These are phyloP conservation scores for Hypomontagnella monticulosa DNA, from an alignment of 495 filamentous ascomycete genomes.

Conservation along the genomic window DNA sequence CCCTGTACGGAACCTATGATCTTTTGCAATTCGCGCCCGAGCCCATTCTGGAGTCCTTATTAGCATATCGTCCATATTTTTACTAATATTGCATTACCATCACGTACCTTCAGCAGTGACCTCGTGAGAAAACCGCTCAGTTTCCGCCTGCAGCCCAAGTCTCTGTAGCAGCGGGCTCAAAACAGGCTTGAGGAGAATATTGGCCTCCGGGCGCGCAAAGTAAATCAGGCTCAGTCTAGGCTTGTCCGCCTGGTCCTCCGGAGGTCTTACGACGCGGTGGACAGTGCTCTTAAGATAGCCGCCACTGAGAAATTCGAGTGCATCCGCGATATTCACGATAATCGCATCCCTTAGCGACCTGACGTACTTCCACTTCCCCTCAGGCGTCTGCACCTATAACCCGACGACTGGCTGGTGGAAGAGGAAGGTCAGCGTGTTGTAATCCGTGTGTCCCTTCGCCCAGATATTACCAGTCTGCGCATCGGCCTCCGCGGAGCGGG, in stretches of 20 bases:
- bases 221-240: slow-evolving; percentile 62
- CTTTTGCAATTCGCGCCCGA: slow-evolving; percentile 47
- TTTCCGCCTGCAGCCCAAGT: slow-evolving; percentile 54
- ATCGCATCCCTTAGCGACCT: slow-evolving; percentile 60
- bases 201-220: slow-evolving; percentile 54
- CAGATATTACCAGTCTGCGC: slow-evolving; percentile 54
- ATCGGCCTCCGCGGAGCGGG: slow-evolving; percentile 57
- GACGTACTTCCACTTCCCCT: slow-evolving; percentile 55
- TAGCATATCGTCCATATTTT: not conserved
- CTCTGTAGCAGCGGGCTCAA: slow-evolving; percentile 57
- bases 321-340: slow-evolving; percentile 62
- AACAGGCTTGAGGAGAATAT: slow-evolving; percentile 55
- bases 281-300: slow-evolving; percentile 62
- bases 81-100: not conserved
- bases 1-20: slow-evolving; percentile 46
- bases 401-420: slow-evolving; percentile 67
- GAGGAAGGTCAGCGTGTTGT: slow-evolving; percentile 62
- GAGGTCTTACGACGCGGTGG: slow-evolving; percentile 61
- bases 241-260: slow-evolving; percentile 56
- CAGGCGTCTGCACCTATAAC: slow-evolving; percentile 57
- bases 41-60: slow-evolving; percentile 38
- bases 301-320: slow-evolving; percentile 58
- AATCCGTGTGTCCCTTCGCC: slow-evolving; percentile 63
- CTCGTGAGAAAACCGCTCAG: slow-evolving; percentile 41
- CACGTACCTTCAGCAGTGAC: slow-evolving; percentile 46